These are phyloP conservation scores for Kockiozyma suomiensis DNA, from an alignment of 805 yeast genomes.

Conservation along the genomic window DNA sequence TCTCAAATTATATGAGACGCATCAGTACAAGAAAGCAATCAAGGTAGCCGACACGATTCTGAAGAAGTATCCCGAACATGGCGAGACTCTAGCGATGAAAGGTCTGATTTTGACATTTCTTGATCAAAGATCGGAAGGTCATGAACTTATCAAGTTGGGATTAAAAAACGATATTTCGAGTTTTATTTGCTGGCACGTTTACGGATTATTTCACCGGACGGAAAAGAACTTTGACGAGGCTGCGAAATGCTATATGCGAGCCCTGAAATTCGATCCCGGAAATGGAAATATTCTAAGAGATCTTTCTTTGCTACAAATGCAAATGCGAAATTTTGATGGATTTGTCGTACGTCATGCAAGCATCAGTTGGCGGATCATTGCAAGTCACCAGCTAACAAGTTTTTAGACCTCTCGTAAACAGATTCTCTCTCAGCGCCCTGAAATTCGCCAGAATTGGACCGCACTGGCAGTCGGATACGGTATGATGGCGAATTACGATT, in stretches of 20 bases:
- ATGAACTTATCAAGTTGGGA: slow-evolving; percentile 61
- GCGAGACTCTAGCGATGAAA: slow-evolving; percentile 82
- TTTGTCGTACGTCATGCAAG: slow-evolving; percentile 50
- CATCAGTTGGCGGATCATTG: too few species aligned
- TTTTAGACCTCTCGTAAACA: slow-evolving; percentile 56
- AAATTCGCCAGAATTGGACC: slow-evolving; percentile 89
- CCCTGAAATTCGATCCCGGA: slow-evolving; percentile 74
- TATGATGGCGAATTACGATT: slow-evolving; percentile 63
- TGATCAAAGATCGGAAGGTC: slow-evolving; percentile 66
- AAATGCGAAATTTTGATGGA: slow-evolving; percentile 69
- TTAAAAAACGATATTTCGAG: slow-evolving; percentile 59
- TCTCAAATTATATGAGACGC: slow-evolving; percentile 75
- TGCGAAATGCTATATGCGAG: slow-evolving; percentile 71
- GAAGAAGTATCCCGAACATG: slow-evolving; percentile 73
- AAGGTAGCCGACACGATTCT: slow-evolving; percentile 73
- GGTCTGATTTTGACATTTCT: slow-evolving; percentile 67
- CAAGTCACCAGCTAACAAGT: neutral
- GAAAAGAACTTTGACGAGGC: slow-evolving; percentile 74
- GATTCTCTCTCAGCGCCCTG: slow-evolving; percentile 72
- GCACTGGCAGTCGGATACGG: slow-evolving; percentile 84
- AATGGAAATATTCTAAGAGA: slow-evolving; percentile 83
- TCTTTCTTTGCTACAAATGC: slow-evolving; percentile 75
- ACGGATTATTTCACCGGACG: slow-evolving; percentile 79
- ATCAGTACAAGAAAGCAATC: slow-evolving; percentile 84
- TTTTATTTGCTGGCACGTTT: slow-evolving; percentile 78